Evolutionary conservation across 441 rosid genomes (phyloP).

Genomic region (Euphorbia corollata): DNA sequence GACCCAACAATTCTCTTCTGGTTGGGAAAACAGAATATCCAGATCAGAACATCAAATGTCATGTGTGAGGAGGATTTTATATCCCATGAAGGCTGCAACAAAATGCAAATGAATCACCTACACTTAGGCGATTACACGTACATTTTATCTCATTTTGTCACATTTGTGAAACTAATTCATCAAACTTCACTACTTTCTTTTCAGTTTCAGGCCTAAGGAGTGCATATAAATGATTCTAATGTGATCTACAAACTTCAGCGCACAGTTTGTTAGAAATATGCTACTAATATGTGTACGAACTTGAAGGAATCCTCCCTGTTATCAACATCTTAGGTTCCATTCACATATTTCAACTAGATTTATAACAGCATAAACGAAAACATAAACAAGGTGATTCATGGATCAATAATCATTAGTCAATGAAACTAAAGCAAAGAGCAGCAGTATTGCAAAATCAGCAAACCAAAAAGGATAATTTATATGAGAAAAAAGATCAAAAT

Average conservation of each 20-base stretch:
- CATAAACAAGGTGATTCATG: neutral
- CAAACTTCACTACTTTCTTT: too few species aligned
- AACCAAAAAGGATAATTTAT: too few species aligned
- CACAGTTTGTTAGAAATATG: too few species aligned
- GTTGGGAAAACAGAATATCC: neutral
- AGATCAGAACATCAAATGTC: neutral
- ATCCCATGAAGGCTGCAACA: neutral
- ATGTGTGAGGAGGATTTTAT: too few species aligned
- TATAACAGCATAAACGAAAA: too few species aligned
- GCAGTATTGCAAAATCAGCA: neutral
- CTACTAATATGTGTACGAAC: neutral
- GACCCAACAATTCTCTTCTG: neutral
- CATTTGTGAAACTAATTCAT: too few species aligned
- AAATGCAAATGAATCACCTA: neutral
- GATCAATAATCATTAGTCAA: neutral
- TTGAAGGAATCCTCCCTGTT: neutral
- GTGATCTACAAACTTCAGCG: too few species aligned
- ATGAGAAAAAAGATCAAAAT: neutral
- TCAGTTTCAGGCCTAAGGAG: too few species aligned
- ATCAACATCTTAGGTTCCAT: too few species aligned
- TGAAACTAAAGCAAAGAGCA: neutral
- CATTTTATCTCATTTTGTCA: neutral
- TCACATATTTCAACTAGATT: too few species aligned
- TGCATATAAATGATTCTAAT: neutral
- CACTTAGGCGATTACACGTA: neutral